Base-by-base conservation (phyloP, 1,284 basidiomycete genomes). In the Marasmius sp. region DNA sequence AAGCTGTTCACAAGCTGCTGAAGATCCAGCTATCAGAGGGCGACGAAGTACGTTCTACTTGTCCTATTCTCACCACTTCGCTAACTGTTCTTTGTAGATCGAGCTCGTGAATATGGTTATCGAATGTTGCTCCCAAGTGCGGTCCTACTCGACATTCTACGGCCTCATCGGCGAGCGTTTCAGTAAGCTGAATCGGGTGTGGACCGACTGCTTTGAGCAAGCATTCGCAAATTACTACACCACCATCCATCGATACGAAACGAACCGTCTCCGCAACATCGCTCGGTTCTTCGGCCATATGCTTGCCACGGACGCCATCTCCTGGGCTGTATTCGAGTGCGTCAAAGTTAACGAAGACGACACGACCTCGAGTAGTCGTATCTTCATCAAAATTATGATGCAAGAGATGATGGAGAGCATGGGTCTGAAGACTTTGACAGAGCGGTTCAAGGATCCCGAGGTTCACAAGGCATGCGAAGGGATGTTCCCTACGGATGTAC, bases 121-220 rank as follows among this genome's bases (percentile, higher is more conserved):
- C 75, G 97, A 99, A 72, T 99, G 97, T 89, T 99, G 97, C 74
- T 99, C 97, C 2, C 97, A 99, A 81, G 97, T 99, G 74, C 91
- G 97, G 5, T 96, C 97, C 0, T 99, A 98, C 75, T 93, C 93
- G 10, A 94, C 87, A 47, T 99, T 98, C 81, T 99, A 97, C 72
- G 97, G 97, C 20, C 87, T 98, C 39, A 87, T 98, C 68, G 95
- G 95, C 58, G 97, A 99, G 77, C 90, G 97, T 11, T 95, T 99
- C 79, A 93, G 93, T 81, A 97, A 97, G 77, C 83, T 99, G 67
- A 95, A 97, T 74, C 90, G 94, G 34, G 84, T 93, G 10, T 99
- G 97, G 96, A 92, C 91, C 49, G 94, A 95, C 52, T 85, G 83
- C 65, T 94, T 94, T 73, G 94, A 98, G 72, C 77, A 89, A 64